Evolutionary conservation across 2,329 filamentous ascomycete species (phyloP), one percentile per base, ranked within the genome.

Genomic region (Sporothrix phasma): DNA sequence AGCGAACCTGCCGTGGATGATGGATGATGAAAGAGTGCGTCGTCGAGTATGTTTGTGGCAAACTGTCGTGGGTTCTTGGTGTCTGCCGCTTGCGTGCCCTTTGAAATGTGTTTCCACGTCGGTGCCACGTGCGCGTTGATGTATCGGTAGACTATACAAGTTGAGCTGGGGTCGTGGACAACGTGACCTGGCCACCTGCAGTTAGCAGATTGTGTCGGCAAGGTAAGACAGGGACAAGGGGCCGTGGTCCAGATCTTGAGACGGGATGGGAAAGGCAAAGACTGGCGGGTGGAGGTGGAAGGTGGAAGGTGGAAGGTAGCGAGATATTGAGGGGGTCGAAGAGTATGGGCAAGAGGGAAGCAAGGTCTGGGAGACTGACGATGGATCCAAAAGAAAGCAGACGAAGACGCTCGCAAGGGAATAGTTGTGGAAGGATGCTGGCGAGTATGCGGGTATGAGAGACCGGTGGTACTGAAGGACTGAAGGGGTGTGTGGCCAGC

Each of bases 371-470:
- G 24, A 59, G 39, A 59, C 22, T 43, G 60, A 31, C 41, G 22
- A 64, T 34, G 19, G 19, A 61, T 53, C 31, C 31, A 26, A 26
- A 22, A 31, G 34, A 45, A 19, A 22, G 24, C 19, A 41, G 51
- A 34, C 19, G 61, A 64, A 31, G 43, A 34, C 34, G 26, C 6
- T 53, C 19, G 46, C 19, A 56, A 47, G 39, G 39, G 39, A 43
- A 54, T 17, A 63, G 6, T 31, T 29, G 61, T 56, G 49, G 63
- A 53, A 51, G 29, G 19, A 61, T 64, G 46, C 8, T 64, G 62
- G 45, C 62, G 62, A 59, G 53, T 34, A 49, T 49, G 43, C 53
- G 43, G 61, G 51, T 59, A 49, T 51, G 34, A 49, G 47, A 62
- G 39, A 22, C 39, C 59, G 58, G 59, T 62, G 39, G 59, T 37